Evolutionary conservation across 352 stramenopile genomes (phyloP).

Genomic region (Pythium brassicae): DNA sequence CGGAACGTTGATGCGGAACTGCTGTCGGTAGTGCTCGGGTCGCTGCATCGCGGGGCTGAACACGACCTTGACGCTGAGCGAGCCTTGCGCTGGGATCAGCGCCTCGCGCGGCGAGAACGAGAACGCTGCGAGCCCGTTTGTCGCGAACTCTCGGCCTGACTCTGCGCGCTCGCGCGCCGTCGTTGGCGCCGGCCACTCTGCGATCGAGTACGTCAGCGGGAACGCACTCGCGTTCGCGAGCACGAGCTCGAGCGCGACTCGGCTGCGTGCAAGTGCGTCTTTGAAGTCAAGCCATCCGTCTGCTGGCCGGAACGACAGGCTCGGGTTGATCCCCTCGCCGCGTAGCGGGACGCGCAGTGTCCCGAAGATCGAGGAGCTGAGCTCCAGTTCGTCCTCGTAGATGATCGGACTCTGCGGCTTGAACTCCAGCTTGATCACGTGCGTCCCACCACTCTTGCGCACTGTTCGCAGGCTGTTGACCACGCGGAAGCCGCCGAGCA

Average conservation of each 20-base stretch:
- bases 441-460: conserved; percentile 16
- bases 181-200: conserved; percentile 1
- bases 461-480: conserved; percentile 65
- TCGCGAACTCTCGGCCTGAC: conserved; percentile 2
- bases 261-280: conserved; percentile 59
- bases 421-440: conserved; percentile 61
- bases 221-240: conserved; percentile 67
- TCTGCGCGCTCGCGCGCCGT: not conserved
- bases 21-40: conserved; percentile 45
- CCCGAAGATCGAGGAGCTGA: conserved; percentile 30
- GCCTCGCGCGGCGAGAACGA: conserved; percentile 57
- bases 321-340: conserved; percentile 77
- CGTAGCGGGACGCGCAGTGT: conserved; percentile 33
- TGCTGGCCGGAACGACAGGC: conserved; percentile 51
- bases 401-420: conserved; percentile 38
- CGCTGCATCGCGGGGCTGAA: conserved; percentile 67
- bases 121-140: conserved; percentile 41
- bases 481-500: conserved; percentile 76
- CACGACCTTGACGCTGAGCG: conserved; percentile 44
- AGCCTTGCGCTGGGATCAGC: conserved; percentile 52
- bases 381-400: conserved; percentile 71
- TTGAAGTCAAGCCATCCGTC: conserved; percentile 65
- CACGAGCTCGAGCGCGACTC: conserved; percentile 35
- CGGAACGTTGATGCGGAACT: conserved; percentile 62
- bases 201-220: conserved; percentile 52